Conservation (phyloP, 768 basidiomycete genomes). For the Boletus fagicola region DNA sequence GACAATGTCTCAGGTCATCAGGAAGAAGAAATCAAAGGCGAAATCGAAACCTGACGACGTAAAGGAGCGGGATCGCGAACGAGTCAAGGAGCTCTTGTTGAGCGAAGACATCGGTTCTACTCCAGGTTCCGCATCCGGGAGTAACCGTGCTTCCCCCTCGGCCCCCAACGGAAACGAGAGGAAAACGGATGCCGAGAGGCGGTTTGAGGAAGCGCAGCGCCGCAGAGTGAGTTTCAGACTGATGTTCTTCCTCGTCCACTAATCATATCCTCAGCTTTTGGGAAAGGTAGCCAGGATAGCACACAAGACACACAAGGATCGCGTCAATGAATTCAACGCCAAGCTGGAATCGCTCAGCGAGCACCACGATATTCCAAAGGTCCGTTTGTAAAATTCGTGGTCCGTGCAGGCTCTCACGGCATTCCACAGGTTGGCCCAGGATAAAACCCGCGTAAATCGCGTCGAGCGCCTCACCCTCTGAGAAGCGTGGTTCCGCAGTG, state of each 20-base stretch:
- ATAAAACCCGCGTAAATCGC: conserved; percentile 47
- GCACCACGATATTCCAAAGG: conserved; percentile 95
- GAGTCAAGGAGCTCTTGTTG: conserved; percentile 49
- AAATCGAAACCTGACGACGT: conserved; percentile 56
- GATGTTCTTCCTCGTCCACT: neutral
- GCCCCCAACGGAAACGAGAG: conserved; percentile 45
- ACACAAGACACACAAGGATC: conserved; percentile 87
- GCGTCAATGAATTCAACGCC: conserved; percentile 85
- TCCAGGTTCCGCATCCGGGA: conserved; percentile 50
- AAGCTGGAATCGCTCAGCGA: conserved; percentile 86
- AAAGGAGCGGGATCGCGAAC: conserved; percentile 40
- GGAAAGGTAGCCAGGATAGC: conserved; percentile 76
- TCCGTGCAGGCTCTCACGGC: conserved; percentile 32
- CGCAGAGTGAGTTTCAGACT: conserved; percentile 55
- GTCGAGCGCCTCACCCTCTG: conserved; percentile 25
- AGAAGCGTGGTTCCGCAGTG: conserved; percentile 9
- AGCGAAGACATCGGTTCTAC: conserved; percentile 45
- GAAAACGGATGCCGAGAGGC: conserved; percentile 84
- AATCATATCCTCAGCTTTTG: conserved; percentile 51
- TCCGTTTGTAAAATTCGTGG: conserved; percentile 33
- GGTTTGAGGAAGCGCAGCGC: conserved; percentile 86
- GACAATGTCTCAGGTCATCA: conserved; percentile 30
- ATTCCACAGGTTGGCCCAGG: conserved; percentile 75
- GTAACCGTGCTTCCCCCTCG: conserved; percentile 61
- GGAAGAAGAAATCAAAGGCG: conserved; percentile 83